Base-by-base conservation (phyloP, 2,329 filamentous ascomycete genomes). In the Cercospora janseana region DNA sequence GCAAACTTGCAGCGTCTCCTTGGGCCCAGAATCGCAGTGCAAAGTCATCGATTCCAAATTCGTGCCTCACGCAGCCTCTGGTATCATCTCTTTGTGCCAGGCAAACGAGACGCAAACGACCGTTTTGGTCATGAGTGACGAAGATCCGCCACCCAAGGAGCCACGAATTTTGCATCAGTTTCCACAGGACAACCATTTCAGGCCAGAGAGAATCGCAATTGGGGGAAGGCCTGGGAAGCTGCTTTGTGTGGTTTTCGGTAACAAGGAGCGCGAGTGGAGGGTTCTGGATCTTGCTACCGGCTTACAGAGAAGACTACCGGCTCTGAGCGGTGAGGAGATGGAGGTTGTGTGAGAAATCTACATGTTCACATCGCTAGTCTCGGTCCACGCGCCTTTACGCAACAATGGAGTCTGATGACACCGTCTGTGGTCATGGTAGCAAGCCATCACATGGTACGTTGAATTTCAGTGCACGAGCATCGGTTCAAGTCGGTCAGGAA, bases 171-270 rank as follows among this genome's bases (percentile, higher is more conserved):
- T 70, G 20, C 78, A 81, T 59, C 64, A 68, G 0, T 82, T 82
- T 55, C 53, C 66, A 3, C 46, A 63, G 3, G 63, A 70, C 46
- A 70, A 69, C 1, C 63, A 68, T 5, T 80, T 80, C 50, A 69
- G 65, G 32, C 79, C 80, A 0, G 50, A 74, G 16, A 69, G 68
- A 49, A 56, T 84, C 5, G 70, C 79, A 26, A 74, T 81, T 2
- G 82, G 82, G 59, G 80, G 79, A 15, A 68, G 79, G 8, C 74
- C 74, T 49, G 76, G 74, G 1, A 69, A 79, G 55, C 66, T 77
- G 51, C 74, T 77, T 3, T 69, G 79, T 15, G 75, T 79, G 45
- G 75, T 83, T 21, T 61, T 83, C 52, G 80, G 79, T 35, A 71
- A 75, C 21, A 75, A 79, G 60, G 66, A 70, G 27, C 70, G 76